A percentile compares a stretch with the other conserved stretches of the same genome.
phyloP scores from a whole-genome alignment of 1,284 basidiomycete genomes.

The Puccinia sorghi region DNA sequence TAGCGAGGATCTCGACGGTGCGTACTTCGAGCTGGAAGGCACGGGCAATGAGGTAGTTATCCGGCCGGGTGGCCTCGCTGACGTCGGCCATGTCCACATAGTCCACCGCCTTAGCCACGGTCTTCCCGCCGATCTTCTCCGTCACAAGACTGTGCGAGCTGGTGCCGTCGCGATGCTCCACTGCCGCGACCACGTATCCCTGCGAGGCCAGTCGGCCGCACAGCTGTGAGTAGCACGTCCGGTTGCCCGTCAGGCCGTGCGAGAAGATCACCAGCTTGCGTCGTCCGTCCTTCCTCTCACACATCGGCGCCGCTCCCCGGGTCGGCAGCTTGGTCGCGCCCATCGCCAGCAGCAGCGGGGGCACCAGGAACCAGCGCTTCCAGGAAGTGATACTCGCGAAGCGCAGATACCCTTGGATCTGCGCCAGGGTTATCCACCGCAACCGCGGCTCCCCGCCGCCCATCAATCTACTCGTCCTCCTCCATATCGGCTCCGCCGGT shows the following conservation, averaged over 20 bases:
- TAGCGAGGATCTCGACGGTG: constrained; percentile 26
- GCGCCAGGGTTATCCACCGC: constrained; percentile 37
- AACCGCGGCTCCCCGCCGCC: not conserved
- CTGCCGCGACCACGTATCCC: constrained; percentile 62
- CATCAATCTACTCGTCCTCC: not conserved
- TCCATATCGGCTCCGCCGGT: not conserved
- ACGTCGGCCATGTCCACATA: constrained; percentile 38
- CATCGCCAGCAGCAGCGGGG: constrained; percentile 11
- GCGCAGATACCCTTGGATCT: constrained; percentile 41
- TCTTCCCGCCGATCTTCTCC: not conserved
- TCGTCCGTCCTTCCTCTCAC: constrained; percentile 51
- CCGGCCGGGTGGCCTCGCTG: constrained; percentile 17
- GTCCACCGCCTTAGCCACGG: not conserved
- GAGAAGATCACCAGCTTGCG: constrained; percentile 60
- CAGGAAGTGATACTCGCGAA: constrained; percentile 23
- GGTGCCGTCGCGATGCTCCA: constrained; percentile 60
- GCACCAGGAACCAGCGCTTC: constrained; percentile 11
- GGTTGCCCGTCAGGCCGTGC: constrained; percentile 60
- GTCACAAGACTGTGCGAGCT: constrained; percentile 17
- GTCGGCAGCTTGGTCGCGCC: constrained; percentile 28
- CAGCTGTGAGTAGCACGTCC: constrained; percentile 60
- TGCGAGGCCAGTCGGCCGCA: constrained; percentile 61
- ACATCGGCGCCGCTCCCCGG: constrained; percentile 19
- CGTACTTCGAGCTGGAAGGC: constrained; percentile 37
- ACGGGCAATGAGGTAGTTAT: constrained; percentile 18